These are phyloP conservation scores for Cladorrhinum samala DNA, from an alignment of 495 filamentous ascomycete genomes.

Conservation along the genomic window DNA sequence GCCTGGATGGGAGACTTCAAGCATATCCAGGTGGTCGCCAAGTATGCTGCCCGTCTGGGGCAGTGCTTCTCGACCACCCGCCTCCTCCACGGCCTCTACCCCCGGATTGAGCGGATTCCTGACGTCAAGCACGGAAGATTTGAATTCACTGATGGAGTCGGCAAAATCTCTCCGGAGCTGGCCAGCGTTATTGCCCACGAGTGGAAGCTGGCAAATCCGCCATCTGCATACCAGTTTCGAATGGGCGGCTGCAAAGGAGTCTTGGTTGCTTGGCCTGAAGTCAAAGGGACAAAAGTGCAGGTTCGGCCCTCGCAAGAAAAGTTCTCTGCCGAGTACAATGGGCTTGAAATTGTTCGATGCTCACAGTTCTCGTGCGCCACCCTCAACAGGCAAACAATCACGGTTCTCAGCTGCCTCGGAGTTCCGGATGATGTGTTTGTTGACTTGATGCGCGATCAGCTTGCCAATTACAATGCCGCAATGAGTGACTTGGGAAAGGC, in stretches of 20 bases:
- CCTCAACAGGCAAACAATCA: constrained; percentile 85
- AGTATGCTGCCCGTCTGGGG: constrained; percentile 79
- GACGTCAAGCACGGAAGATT: constrained; percentile 63
- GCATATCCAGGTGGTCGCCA: constrained; percentile 71
- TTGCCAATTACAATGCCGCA: constrained; percentile 58
- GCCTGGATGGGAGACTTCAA: constrained; percentile 83
- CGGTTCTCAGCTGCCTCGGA: constrained; percentile 72
- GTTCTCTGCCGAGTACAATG: constrained; percentile 63
- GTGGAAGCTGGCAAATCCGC: constrained; percentile 51
- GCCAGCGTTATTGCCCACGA: constrained; percentile 63
- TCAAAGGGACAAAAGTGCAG: constrained; percentile 55
- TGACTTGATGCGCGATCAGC: constrained; percentile 56
- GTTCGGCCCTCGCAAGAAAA: constrained; percentile 83
- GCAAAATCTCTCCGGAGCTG: constrained; percentile 77
- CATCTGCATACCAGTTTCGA: constrained; percentile 87
- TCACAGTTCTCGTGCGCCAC: constrained; percentile 68
- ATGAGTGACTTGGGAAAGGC: constrained; percentile 60
- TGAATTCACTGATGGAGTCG: constrained; percentile 88
- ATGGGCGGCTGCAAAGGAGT: constrained; percentile 90
- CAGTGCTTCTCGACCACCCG: constrained; percentile 95
- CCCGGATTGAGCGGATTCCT: constrained; percentile 38
- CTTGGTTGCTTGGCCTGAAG: constrained; percentile 62
- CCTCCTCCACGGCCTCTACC: constrained; percentile 49
- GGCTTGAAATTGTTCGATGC: constrained; percentile 77
- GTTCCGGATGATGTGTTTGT: constrained; percentile 63